Base-by-base conservation (phyloP, 495 filamentous ascomycete genomes). In the Lasiosphaeris hirsuta region DNA sequence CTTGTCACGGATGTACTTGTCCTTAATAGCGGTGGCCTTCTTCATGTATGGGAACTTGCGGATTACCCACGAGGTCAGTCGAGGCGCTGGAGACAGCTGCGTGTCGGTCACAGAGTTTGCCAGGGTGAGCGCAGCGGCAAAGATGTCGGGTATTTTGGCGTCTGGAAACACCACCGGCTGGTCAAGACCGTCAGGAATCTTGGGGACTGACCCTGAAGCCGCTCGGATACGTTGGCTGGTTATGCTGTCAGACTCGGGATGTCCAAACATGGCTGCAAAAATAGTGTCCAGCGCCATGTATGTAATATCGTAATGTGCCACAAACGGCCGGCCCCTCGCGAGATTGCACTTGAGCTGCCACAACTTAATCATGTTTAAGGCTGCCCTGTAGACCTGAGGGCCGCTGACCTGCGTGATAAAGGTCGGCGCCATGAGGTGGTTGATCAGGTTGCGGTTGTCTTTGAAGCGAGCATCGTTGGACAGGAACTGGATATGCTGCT, bases 351-450 rank as follows among this genome's bases (percentile, higher is more conserved):
- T 79, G 43, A 60, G 36, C 36, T 58, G 18, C 75, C 75, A 78
- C 5, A 76, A 46, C 14, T 70, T 48, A 4, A 77, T 54, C 46
- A 79, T 41, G 15, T 62, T 54, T 36, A 42, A 48, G 0, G 56
- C 58, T 0, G 57, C 55, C n/a, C 62, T 56, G 51, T 76, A 70
- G 5, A 75, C 53, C 15, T 66, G 49, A 4, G 69, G 68, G 0
- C 60, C 69, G 23, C 62, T 69, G 39, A 76, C 65, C 50, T 71
- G 48, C 19, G 65, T 58, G 14, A 77, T 51, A 51, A 76, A 77
- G 0, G 46, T 58, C 0, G 72, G 69, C 8, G 68, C 62, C 75
- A 78, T 78, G 18, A 73, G 47, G 43, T 75, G 72, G 34, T 65
- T 65, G 51, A 72, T 47, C 10, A 76, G 64, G 11, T 66, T 61